Evolutionary conservation across 2,329 filamentous ascomycete species (phyloP).

Genomic region (Ilyonectria mors-panacis): DNA sequence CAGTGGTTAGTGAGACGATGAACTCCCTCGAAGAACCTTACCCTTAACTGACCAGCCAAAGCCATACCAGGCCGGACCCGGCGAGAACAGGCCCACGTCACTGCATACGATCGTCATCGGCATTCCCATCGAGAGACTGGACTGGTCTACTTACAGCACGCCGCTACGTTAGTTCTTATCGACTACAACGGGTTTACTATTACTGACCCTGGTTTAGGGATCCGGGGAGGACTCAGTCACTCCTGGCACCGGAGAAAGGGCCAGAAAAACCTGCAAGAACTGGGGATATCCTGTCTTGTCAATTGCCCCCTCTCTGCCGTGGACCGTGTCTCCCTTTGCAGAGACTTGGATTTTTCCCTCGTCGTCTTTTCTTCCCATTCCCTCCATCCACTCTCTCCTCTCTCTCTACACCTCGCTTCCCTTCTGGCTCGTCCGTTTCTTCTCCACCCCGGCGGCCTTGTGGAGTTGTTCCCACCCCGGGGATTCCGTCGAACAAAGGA

Average conservation of each 20-base stretch:
- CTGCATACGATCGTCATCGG: conserved; percentile 47
- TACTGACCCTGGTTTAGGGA: conserved; percentile 7
- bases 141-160: conserved; percentile 9
- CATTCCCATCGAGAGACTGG: conserved; percentile 38
- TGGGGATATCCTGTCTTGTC: conserved; percentile 15
- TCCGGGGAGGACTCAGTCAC: conserved; percentile 1
- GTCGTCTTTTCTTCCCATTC: background rate
- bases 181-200: conserved; percentile 24
- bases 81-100: conserved; percentile 38
- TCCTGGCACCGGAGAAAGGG: background rate
- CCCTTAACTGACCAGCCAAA: conserved; percentile 30
- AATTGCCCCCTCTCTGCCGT: background rate
- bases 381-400: background rate
- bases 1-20: conserved; percentile 34
- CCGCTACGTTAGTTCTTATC: conserved; percentile 25
- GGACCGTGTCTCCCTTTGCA: background rate
- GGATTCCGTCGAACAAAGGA: conserved; percentile 26
- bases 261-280: conserved; percentile 16
- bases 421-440: background rate
- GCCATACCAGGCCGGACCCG: conserved; percentile 1
- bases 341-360: background rate
- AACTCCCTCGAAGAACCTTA: conserved; percentile 34
- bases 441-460: conserved; percentile 19
- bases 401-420: background rate
- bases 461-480: conserved; percentile 23